Evolutionary conservation across 176 grass and related monocot species (phyloP), one percentile per base, ranked within the genome.

Genomic region (Aegilops tauschii): DNA sequence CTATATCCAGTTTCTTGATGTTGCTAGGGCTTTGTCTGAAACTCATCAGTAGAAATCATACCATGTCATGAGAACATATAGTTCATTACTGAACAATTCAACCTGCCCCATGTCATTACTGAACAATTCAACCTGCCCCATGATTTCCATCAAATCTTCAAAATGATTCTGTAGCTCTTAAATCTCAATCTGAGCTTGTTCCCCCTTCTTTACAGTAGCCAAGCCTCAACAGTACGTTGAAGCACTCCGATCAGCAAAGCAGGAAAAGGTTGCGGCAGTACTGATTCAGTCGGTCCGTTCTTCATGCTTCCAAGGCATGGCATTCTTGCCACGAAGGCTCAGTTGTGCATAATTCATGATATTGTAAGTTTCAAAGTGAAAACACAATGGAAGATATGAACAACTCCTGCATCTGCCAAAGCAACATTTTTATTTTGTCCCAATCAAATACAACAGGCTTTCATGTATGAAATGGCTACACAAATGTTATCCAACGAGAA

Each of bases 401-500:
- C 20, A 29, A 91, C 49, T 32, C 65, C 59, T 82, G 39, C 82
- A 84, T 77, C 72, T 71, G 76, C 63, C 34, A 8, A 77, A 92
- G 81, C 58, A 88, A 79, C 78, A 58, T 73, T 67, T 45, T 92
- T 92, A 87, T 84, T 90, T 72, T 76, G 52, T 78, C 52, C 8
- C 67, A 85, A 85, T 76, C 73, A 88, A 47, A 76, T 86, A 82
- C 79, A 86, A 76, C 59, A 86, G 85, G 62, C 52, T 90, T 83
- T 83, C 73, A 90, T 93, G 68, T 86, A 93, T 62, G 86, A 71
- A 86, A 86, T 85, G 89, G 61, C 80, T 91, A 88, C 87, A 93
- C 86, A 93, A 58, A 91, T 84, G 31, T 80, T 86, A 94, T 76
- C 86, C 89, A 62, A 94, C 87, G 34, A 94, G 86, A 81, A 89